Conservation (phyloP, 192 early-diverging fungal genomes). For the Coemansia brasiliensis region DNA sequence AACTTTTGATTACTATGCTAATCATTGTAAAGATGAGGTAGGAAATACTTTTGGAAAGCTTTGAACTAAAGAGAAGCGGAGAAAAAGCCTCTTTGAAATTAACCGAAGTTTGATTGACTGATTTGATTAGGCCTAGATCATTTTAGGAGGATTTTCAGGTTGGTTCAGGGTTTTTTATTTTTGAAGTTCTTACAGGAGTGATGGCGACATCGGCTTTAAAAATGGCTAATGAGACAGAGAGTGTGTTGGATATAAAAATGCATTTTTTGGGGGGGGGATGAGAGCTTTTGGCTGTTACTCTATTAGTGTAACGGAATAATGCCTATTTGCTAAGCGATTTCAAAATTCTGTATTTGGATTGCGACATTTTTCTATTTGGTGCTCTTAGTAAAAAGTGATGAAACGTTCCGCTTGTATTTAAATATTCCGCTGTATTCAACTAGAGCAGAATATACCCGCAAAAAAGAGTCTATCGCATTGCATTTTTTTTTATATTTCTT, state of each 20-base stretch:
- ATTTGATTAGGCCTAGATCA: too few species aligned
- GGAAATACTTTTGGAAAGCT: background rate
- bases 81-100: background rate
- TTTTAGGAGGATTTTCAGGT: too few species aligned
- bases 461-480: too few species aligned
- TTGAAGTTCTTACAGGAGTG: background rate
- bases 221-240: background rate
- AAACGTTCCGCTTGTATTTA: background rate
- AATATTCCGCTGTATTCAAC: background rate
- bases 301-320: background rate
- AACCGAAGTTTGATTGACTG: too few species aligned
- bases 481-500: background rate
- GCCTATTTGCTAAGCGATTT: too few species aligned
- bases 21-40: slow-evolving; percentile 3
- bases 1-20: slow-evolving; percentile 32
- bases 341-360: background rate
- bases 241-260: too few species aligned
- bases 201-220: background rate
- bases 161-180: background rate
- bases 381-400: background rate
- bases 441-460: slow-evolving; percentile 1
- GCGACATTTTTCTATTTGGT: background rate
- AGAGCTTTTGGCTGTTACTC: too few species aligned
- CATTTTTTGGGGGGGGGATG: background rate
- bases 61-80: background rate